phyloP scores from a whole-genome alignment of 2,329 filamentous ascomycete genomes.

The Pseudogymnoascus sp. region DNA sequence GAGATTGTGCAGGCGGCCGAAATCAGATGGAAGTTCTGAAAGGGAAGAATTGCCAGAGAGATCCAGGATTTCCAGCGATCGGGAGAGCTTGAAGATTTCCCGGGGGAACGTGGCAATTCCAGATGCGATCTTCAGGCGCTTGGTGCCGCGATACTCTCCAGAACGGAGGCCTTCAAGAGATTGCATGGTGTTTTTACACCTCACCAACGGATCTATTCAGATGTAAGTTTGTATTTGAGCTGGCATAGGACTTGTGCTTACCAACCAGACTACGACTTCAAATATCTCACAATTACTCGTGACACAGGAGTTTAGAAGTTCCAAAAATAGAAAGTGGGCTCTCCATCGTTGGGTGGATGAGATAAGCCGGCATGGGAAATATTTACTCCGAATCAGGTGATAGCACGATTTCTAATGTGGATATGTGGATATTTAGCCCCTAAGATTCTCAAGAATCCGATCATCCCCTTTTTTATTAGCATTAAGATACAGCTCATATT shows the following conservation, averaged over 20 bases:
- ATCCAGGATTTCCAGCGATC: slow-evolving; percentile 41
- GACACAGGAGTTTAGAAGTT: background rate
- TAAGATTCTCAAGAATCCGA: background rate
- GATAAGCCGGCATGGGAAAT: background rate
- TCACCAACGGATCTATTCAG: background rate
- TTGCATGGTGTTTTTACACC: slow-evolving; percentile 15
- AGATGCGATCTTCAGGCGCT: slow-evolving; percentile 26
- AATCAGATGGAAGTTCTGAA: slow-evolving; percentile 35
- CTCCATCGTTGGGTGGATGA: background rate
- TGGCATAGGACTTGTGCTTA: background rate
- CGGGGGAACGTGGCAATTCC: slow-evolving; percentile 32
- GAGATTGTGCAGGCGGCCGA: slow-evolving; percentile 38
- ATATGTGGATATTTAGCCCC: background rate
- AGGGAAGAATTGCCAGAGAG: slow-evolving; percentile 41
- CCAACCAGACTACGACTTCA: background rate
- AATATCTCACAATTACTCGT: slow-evolving; percentile 8
- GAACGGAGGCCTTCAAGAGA: slow-evolving; percentile 16
- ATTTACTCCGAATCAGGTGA: background rate
- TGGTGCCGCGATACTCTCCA: slow-evolving; percentile 25
- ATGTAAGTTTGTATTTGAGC: slow-evolving; percentile 5
- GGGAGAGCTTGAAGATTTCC: slow-evolving; percentile 37
- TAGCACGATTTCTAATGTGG: background rate
- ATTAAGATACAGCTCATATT: background rate
- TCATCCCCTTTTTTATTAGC: background rate
- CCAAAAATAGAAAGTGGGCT: slow-evolving; percentile 6